phyloP scores from a whole-genome alignment of 1,139 yeast species.

The Blastobotrys proliferans region DNA sequence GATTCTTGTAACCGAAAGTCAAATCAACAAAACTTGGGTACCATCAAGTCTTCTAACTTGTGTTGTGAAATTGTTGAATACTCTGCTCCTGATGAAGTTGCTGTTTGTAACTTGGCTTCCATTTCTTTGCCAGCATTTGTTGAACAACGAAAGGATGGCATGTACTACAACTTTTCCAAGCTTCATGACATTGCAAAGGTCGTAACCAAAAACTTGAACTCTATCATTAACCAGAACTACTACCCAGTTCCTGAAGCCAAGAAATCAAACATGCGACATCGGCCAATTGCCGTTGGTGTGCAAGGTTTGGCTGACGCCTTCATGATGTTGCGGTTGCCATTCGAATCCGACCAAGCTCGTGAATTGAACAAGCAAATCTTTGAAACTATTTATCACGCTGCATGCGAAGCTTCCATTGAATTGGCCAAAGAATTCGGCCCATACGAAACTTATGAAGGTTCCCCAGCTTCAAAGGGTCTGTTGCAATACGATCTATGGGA shows the following conservation, averaged over 20 bases:
- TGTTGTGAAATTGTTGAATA: conserved; percentile 91
- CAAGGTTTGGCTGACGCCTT: conserved; percentile 90
- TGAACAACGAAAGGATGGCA: conserved; percentile 44
- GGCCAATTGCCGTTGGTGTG: conserved; percentile 88
- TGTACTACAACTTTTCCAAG: conserved; percentile 63
- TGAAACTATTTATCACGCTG: conserved; percentile 87
- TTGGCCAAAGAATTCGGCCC: conserved; percentile 63
- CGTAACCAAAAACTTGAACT: conserved; percentile 67
- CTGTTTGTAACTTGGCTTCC: conserved; percentile 88
- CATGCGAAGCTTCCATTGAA: conserved; percentile 75
- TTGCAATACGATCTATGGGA: conserved; percentile 82
- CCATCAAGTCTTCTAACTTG: conserved; percentile 81
- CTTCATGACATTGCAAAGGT: conserved; percentile 73
- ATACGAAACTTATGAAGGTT: conserved; percentile 65
- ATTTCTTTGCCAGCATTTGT: conserved; percentile 74
- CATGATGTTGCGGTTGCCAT: conserved; percentile 70
- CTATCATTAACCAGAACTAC: conserved; percentile 70
- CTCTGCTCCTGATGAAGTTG: conserved; percentile 82
- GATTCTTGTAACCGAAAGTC: conserved; percentile 81
- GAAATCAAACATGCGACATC: conserved; percentile 64
- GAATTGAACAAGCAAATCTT: conserved; percentile 72
- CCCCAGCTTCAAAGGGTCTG: conserved; percentile 78
- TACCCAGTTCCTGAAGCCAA: conserved; percentile 75
- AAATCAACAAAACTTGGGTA: conserved; percentile 83
- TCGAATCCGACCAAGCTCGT: conserved; percentile 71